Evolutionary conservation across 2,329 filamentous ascomycete genomes (phyloP).

Genomic region (Chaetomiaceae sp.): DNA sequence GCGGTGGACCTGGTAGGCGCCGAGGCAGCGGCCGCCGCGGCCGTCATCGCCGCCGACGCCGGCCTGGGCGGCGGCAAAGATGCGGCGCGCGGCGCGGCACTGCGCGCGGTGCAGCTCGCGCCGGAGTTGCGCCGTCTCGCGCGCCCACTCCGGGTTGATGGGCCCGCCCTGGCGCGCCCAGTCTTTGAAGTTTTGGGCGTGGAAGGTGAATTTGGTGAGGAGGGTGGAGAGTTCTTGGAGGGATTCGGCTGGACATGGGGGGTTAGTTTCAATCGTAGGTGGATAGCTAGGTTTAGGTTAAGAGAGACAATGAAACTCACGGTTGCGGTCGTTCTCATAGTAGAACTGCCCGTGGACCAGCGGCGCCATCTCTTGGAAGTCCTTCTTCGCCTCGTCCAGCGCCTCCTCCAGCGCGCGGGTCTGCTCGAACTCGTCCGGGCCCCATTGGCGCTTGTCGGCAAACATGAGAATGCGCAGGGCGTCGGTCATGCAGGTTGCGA

Average conservation of each 20-base stretch:
- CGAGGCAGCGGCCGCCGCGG: constrained; percentile 46
- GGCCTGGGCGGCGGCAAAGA: constrained; percentile 47
- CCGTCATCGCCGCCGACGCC: constrained; percentile 22
- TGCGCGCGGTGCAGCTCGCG: constrained; percentile 51
- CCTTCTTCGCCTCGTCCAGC: constrained; percentile 54
- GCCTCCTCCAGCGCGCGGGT: constrained; percentile 46
- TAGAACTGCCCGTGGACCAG: constrained; percentile 51
- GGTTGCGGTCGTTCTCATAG: constrained; percentile 51
- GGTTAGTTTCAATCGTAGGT: no score
- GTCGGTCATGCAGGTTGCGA: constrained; percentile 49
- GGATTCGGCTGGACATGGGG: constrained; percentile 40
- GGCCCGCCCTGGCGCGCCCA: constrained; percentile 51
- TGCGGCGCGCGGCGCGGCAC: constrained; percentile 50
- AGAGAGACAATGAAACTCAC: constrained; percentile 33
- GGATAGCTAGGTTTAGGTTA: no score
- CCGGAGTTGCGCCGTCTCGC: constrained; percentile 44
- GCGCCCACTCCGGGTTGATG: constrained; percentile 50
- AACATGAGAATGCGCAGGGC: constrained; percentile 48
- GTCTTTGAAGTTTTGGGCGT: constrained; percentile 45
- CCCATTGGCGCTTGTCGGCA: constrained; percentile 54
- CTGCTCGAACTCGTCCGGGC: constrained; percentile 54
- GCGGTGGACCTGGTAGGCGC: constrained; percentile 49
- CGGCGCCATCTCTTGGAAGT: constrained; percentile 52
- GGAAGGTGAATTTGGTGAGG: constrained; percentile 40
- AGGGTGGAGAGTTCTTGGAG: constrained; percentile 44